Base-by-base conservation (phyloP, 805 yeast genomes). In the Metschnikowia peoriensis region DNA sequence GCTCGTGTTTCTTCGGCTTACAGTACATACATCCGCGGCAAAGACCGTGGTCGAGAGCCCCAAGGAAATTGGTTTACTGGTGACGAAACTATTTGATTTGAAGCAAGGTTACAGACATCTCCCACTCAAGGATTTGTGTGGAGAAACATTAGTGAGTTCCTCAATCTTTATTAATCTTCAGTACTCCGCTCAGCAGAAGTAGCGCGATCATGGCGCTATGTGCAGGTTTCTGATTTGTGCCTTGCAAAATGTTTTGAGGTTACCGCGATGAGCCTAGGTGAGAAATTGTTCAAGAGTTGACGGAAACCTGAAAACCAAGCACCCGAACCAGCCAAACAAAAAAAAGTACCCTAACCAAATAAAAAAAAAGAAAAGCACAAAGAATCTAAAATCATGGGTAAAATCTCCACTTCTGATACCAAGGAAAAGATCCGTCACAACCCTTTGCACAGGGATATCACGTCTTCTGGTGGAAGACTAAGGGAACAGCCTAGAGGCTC, bases 31-130 rank as follows among this genome's bases (percentile, higher is more conserved):
- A 7, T 64, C 65, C 14, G 50, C 55, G 8, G 53, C 59, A 2
- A 39, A 59, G 10, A 47, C 44, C 28, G 42, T 38, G 9, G 61
- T 61, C 12, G 68, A 65, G 29, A 66, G 61, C 43, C 64, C 66
- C 9, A 59, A 60, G 6, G 64, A 67, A 7, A 64, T 81, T 58
- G 97, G 97, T 1, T 73, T 79, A 8, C 73, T 79, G 52, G 84
- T 88, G 22, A 72, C 80, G 15, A 83, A 86, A 51, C 63, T 93
- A 38, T 73, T 76, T n/a, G 78, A 83, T 55, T 63, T 94, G 57
- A 84, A 83, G 44, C 76, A 78, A 47, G 99, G 99, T 0, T 94
- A 85, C 67, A 77, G 97, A 46, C 94, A 90, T 63, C 67, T 91
- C 14, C 90, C 92, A 0, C 68, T 94, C 12, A 83, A 80, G 62